These are phyloP conservation scores for Sclerotinia sclerotiorum DNA, from an alignment of 2,329 filamentous ascomycete genomes.

Conservation along the genomic window DNA sequence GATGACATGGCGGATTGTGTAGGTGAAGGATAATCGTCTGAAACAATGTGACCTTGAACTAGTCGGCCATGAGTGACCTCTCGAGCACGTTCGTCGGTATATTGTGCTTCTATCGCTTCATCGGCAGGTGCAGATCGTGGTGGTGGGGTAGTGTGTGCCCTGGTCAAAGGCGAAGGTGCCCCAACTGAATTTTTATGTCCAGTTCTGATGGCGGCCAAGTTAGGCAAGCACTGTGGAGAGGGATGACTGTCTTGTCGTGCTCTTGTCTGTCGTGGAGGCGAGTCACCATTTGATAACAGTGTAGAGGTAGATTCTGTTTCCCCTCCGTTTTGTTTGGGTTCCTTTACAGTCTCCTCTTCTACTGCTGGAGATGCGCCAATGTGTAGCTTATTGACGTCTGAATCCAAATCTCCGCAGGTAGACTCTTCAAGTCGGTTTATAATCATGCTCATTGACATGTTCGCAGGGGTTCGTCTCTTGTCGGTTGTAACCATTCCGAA, in stretches of 20 bases:
- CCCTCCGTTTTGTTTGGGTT: constrained; percentile 17
- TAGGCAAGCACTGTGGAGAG: constrained; percentile 32
- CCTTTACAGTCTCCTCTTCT: constrained; percentile 22
- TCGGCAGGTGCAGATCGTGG: constrained; percentile 33
- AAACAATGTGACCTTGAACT: constrained; percentile 91
- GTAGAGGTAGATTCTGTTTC: constrained; percentile 20
- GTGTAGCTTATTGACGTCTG: constrained; percentile 36
- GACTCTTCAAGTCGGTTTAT: constrained; percentile 65
- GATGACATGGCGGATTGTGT: constrained; percentile 67
- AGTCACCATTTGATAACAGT: constrained; percentile 24
- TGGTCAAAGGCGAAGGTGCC: constrained; percentile 31
- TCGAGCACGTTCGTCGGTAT: constrained; percentile 69
- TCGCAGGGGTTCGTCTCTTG: constrained; percentile 59
- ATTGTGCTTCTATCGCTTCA: constrained; percentile 36
- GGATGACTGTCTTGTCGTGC: constrained; percentile 33
- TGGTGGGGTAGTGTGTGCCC: constrained; percentile 28
- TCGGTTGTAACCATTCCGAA: constrained; percentile 96
- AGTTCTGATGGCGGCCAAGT: constrained; percentile 32
- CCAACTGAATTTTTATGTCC: constrained; percentile 25
- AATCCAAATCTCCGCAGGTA: constrained; percentile 49
- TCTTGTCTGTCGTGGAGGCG: constrained; percentile 30
- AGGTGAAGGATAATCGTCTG: constrained; percentile 86
- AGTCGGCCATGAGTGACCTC: constrained; percentile 91
- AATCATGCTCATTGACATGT: constrained; percentile 78
- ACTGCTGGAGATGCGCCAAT: constrained; percentile 27